These are phyloP conservation scores for Trebouxia sp. DNA, from an alignment of 139 green algal species.

Conservation along the genomic window DNA sequence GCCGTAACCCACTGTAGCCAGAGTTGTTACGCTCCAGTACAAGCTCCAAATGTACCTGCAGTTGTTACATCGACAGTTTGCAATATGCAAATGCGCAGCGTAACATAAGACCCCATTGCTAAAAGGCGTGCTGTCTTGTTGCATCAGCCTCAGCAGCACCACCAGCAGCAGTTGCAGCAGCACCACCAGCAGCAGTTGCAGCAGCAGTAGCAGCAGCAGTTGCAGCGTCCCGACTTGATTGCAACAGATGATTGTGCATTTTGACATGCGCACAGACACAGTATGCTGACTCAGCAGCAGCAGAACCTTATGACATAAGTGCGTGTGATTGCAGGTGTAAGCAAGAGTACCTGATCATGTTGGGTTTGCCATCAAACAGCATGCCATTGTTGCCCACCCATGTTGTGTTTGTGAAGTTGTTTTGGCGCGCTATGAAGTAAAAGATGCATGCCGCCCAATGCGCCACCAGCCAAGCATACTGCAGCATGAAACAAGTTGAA, in stretches of 20 bases:
- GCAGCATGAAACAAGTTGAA: background rate
- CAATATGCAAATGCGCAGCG: too few species aligned
- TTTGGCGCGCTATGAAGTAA: constrained; percentile 43
- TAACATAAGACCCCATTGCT: too few species aligned
- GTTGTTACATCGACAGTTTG: too few species aligned
- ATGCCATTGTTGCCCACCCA: constrained; percentile 38
- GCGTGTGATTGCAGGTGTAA: too few species aligned
- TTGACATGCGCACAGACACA: too few species aligned
- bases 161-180: background rate
- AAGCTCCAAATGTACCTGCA: constrained; percentile 45
- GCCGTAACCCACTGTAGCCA: constrained; percentile 47
- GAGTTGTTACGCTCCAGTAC: constrained; percentile 55
- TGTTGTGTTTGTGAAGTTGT: constrained; percentile 37
- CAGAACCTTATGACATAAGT: too few species aligned
- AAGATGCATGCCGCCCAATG: constrained; percentile 60
- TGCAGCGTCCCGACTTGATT: background rate
- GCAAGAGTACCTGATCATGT: background rate
- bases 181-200: background rate
- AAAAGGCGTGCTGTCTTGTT: too few species aligned
- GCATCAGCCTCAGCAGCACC: background rate
- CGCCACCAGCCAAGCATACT: background rate
- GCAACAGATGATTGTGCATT: too few species aligned
- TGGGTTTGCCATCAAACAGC: constrained; percentile 26
- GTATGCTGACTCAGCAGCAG: too few species aligned
- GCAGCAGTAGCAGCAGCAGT: background rate